Evolutionary conservation across 257 asterid species (phyloP).

Genomic region (Ilex asprella): DNA sequence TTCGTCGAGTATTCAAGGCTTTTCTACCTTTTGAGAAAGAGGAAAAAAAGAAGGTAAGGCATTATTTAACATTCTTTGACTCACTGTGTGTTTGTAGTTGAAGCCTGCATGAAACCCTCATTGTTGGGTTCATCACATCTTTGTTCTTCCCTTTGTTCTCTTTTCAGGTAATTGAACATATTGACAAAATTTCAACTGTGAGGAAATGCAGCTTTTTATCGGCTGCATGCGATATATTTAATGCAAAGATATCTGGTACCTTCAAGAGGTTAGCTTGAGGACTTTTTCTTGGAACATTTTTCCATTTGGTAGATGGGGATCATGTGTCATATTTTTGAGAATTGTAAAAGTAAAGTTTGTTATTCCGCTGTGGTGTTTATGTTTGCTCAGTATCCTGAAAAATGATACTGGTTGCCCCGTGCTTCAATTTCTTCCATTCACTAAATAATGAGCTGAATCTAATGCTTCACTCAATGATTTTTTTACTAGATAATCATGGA

Average conservation of each 20-base stretch:
- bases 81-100: background rate
- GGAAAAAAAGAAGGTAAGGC: constrained; percentile 72
- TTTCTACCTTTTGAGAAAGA: constrained; percentile 80
- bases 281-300: constrained; percentile 4
- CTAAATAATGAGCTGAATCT: too few relatives aligned
- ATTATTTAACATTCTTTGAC: background rate
- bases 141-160: constrained; percentile 16
- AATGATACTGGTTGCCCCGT: too few relatives aligned
- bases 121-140: constrained; percentile 6
- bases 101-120: background rate
- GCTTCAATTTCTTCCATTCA: too few relatives aligned
- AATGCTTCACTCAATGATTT: too few relatives aligned
- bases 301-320: background rate
- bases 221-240: constrained; percentile 82
- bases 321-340: constrained; percentile 5
- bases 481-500: too few relatives aligned
- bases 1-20: constrained; percentile 77
- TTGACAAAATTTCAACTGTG: constrained; percentile 72
- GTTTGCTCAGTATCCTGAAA: too few relatives aligned
- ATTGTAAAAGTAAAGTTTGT: constrained; percentile 7
- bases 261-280: constrained; percentile 59
- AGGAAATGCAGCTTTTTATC: constrained; percentile 85
- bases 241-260: constrained; percentile 89
- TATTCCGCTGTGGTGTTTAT: background rate
- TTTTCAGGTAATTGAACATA: constrained; percentile 76